phyloP scores from a whole-genome alignment of 2,329 filamentous ascomycete genomes.

The Cyphellophora attinorum region DNA sequence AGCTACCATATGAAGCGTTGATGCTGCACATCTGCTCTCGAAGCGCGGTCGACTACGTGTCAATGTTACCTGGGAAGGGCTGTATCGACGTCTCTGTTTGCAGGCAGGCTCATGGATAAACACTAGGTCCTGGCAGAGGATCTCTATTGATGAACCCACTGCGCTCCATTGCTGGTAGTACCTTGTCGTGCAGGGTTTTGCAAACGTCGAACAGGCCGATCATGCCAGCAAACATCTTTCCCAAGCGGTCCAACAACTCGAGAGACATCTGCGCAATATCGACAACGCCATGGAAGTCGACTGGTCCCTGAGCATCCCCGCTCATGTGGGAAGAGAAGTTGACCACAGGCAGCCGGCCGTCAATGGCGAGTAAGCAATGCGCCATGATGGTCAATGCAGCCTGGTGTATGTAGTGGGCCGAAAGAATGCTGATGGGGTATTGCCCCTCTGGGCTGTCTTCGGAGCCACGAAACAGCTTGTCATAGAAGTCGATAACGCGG shows the following conservation, averaged over 20 bases:
- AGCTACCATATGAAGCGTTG: too few species aligned
- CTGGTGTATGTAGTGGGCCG: slow-evolving; percentile 24
- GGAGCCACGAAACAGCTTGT: slow-evolving; percentile 22
- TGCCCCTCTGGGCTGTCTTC: slow-evolving; percentile 19
- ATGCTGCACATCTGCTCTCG: too few species aligned
- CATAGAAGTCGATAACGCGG: slow-evolving; percentile 21
- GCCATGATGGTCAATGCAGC: slow-evolving; percentile 23
- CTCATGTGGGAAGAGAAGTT: slow-evolving; percentile 15
- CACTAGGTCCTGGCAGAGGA: too few species aligned
- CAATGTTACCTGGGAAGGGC: too few species aligned
- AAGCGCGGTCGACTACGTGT: too few species aligned
- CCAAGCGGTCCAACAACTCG: slow-evolving; percentile 17
- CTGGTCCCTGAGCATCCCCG: slow-evolving; percentile 12
- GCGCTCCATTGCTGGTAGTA: slow-evolving; percentile 17
- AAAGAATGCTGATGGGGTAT: slow-evolving; percentile 24
- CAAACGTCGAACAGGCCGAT: slow-evolving; percentile 19
- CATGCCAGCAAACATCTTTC: slow-evolving; percentile 19
- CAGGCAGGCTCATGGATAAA: too few species aligned
- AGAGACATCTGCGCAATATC: slow-evolving; percentile 20
- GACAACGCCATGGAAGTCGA: slow-evolving; percentile 19
- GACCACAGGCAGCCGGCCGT: slow-evolving; percentile 18
- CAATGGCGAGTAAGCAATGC: slow-evolving; percentile 21
- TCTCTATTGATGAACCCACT: too few species aligned
- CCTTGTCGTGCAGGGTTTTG: slow-evolving; percentile 19
- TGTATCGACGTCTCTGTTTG: too few species aligned